Percentiles rank a stretch among this genome's conserved stretches.
These are phyloP conservation scores for Cladosporium sp. DNA, from an alignment of 2,329 filamentous ascomycete genomes.

Conservation along the genomic window DNA sequence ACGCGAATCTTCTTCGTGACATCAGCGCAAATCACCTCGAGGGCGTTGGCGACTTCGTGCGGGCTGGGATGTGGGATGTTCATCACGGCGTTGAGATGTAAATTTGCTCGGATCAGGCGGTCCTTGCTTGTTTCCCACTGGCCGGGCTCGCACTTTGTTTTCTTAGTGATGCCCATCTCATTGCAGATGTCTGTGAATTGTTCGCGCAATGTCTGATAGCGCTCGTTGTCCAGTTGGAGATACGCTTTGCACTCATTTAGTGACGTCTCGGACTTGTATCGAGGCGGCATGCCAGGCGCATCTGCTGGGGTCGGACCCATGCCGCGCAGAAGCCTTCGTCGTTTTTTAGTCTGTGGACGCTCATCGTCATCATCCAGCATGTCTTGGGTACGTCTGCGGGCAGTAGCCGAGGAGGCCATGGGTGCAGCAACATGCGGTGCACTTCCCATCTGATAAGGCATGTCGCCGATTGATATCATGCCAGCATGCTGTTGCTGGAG, in stretches of 20 bases:
- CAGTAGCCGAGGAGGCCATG: neutral
- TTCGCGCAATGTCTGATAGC: constrained; percentile 66
- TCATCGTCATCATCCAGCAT: constrained; percentile 56
- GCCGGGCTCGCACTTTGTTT: constrained; percentile 72
- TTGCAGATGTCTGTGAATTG: constrained; percentile 72
- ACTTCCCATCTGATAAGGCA: neutral
- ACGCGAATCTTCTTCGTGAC: constrained; percentile 78
- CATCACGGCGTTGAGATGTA: constrained; percentile 65
- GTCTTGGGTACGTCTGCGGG: constrained; percentile 2
- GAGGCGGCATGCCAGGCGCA: constrained; percentile 63
- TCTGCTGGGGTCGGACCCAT: constrained; percentile 70
- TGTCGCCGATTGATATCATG: neutral
- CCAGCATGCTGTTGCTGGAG: neutral
- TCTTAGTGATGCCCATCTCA: constrained; percentile 68
- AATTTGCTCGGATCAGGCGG: constrained; percentile 64
- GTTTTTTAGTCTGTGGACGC: constrained; percentile 64
- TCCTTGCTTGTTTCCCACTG: constrained; percentile 73
- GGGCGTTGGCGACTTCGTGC: constrained; percentile 66
- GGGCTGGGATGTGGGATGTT: constrained; percentile 57
- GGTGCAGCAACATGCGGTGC: neutral
- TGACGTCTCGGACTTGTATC: constrained; percentile 81
- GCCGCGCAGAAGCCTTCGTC: constrained; percentile 67
- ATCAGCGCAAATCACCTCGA: constrained; percentile 79
- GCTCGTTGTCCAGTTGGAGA: constrained; percentile 62
- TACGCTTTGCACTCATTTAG: constrained; percentile 75